phyloP scores from a whole-genome alignment of 2,329 filamentous ascomycete species.

The Hypoxylon sp. region DNA sequence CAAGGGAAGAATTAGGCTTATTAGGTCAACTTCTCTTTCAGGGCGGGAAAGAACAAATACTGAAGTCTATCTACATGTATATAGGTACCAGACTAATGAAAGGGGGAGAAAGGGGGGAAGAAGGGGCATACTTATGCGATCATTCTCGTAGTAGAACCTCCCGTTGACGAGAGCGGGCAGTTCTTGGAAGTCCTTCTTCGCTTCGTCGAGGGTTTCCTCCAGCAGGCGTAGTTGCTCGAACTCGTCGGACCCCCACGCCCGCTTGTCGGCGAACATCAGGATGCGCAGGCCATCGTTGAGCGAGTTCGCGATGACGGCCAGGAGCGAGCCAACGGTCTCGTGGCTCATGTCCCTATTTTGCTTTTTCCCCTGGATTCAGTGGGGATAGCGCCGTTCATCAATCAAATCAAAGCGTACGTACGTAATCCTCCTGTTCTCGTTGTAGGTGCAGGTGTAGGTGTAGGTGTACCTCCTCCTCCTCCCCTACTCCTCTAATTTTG shows the following conservation, averaged over 20 bases:
- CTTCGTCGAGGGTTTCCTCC: constrained; percentile 70
- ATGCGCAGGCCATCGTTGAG: constrained; percentile 68
- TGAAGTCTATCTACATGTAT: too few species aligned
- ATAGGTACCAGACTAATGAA: background rate
- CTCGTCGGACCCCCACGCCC: constrained; percentile 71
- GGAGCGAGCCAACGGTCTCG: constrained; percentile 71
- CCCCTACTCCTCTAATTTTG: constrained; percentile 30
- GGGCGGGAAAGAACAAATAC: background rate
- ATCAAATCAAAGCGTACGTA: constrained; percentile 2
- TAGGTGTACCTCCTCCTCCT: constrained; percentile 32
- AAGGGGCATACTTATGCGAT: constrained; percentile 62
- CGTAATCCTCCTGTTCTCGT: constrained; percentile 9
- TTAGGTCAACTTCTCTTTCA: constrained; percentile 47
- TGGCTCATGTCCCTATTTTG: constrained; percentile 56
- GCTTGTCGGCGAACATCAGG: constrained; percentile 70
- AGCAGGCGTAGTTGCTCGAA: constrained; percentile 71
- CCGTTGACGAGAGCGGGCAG: constrained; percentile 69
- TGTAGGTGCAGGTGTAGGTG: too few species aligned
- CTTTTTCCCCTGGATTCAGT: constrained; percentile 18
- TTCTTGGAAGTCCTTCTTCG: constrained; percentile 73
- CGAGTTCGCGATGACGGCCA: constrained; percentile 70
- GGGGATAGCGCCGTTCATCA: constrained; percentile 3
- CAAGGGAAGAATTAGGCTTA: constrained; percentile 39
- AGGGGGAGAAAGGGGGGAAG: constrained; percentile 5
- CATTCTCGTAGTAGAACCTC: constrained; percentile 70